Conservation (phyloP, 768 basidiomycete species). For the Amyloporia xantha region DNA sequence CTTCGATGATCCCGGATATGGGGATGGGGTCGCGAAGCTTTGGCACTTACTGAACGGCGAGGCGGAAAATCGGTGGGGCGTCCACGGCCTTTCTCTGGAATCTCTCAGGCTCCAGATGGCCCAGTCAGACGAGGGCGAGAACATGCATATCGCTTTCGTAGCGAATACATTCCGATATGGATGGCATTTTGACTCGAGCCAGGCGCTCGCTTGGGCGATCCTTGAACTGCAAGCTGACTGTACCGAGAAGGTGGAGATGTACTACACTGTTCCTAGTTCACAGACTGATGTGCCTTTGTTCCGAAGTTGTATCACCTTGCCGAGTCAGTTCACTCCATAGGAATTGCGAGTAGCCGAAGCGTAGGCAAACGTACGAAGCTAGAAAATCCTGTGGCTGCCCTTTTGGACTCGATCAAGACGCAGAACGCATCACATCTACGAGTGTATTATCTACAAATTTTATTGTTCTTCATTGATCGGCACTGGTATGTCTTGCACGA, state of each 20-base stretch:
- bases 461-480: constrained; percentile 79
- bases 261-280: background rate
- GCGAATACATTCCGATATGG: constrained; percentile 67
- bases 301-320: constrained; percentile 57
- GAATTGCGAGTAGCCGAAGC: constrained; percentile 22
- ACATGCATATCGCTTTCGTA: constrained; percentile 39
- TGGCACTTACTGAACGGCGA: constrained; percentile 56
- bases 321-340: constrained; percentile 43
- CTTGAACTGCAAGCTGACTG: constrained; percentile 80
- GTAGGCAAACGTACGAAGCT: constrained; percentile 46
- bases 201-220: constrained; percentile 74
- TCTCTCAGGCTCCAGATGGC: constrained; percentile 51
- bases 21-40: constrained; percentile 43
- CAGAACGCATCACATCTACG: constrained; percentile 28
- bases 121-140: constrained; percentile 13
- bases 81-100: constrained; percentile 60
- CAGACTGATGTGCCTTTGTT: background rate
- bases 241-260: constrained; percentile 48
- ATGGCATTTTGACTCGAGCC: constrained; percentile 57
- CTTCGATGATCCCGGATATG: constrained; percentile 33
- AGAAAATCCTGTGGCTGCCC: constrained; percentile 51
- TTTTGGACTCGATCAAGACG: constrained; percentile 45
- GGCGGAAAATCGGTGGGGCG: constrained; percentile 55
- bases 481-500: constrained; percentile 65
- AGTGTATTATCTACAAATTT: constrained; percentile 58